Evolutionary conservation across 768 basidiomycete species (phyloP), one percentile per base, ranked within the genome.

Genomic region (Hygrophoropsis aurantiaca): DNA sequence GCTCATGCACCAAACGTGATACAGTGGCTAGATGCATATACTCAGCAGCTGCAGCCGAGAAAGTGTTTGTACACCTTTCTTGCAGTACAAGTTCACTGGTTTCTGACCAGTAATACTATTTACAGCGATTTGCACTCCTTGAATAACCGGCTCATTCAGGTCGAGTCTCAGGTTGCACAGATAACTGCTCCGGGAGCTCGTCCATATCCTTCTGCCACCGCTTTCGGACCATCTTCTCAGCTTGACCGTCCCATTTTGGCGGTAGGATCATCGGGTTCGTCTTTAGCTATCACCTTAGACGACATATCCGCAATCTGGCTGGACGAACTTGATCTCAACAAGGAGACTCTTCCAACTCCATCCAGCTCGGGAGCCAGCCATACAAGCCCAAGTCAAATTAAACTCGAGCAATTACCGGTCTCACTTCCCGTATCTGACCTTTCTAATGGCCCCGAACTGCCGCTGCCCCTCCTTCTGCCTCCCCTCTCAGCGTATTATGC

Each of bases 31-130:
- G 85, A 55, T 90, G 88, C 56, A 74, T 85, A 5, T 90, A 90
- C 62, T 87, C 88, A 0, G 81, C 86, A 19, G 88, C 86, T 13
- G 90, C 90, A 0, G 83, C 87, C 15, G 90, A 92, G 70, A 92
- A 91, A 78, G 83, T 92, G 82, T 87, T 48, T 42, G 83, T 72
- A 18, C 32, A 41, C 53, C 51, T 54, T 32, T 54, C 6, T 18
- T 30, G 18, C 27, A 2, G 3, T 19, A 5, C 9, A 11, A 38
- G 11, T 5, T 38, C 46, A 50, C 40, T 24, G 20, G 11, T 43
- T 26, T 26, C 27, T 35, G 1, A 23, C 23, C 40, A n/a, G n/a
- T n/a, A n/a, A n/a, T n/a, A n/a, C n/a, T n/a, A n/a, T 27, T 20
- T 39, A 3, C 57, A 87, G 85, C 36, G 90, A 92, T 64, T 72